Percentiles rank a stretch among this genome's conserved stretches.
Conservation (phyloP, 2,329 filamentous ascomycete genomes). For the Paecilomyces fulvus region DNA sequence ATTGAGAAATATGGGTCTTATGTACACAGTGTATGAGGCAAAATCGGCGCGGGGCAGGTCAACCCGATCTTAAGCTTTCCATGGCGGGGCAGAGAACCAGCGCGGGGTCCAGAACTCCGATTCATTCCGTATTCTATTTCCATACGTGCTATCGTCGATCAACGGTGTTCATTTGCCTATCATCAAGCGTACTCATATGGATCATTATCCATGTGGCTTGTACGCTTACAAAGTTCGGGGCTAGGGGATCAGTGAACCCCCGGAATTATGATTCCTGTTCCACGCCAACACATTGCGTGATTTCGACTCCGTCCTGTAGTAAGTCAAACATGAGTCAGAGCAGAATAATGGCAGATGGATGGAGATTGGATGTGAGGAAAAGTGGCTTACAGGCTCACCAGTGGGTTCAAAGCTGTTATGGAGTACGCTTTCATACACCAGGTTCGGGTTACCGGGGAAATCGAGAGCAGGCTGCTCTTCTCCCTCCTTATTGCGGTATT, state of each 20-base stretch:
- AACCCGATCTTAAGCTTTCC: conserved; percentile 3
- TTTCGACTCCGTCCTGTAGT: conserved; percentile 54
- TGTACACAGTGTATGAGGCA: not conserved
- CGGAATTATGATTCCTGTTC: conserved; percentile 1
- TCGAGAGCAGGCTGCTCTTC: conserved; percentile 18
- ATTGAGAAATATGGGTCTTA: not conserved
- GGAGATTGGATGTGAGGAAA: not conserved
- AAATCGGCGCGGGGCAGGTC: conserved; percentile 7
- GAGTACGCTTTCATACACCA: conserved; percentile 54
- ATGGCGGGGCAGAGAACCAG: conserved; percentile 1
- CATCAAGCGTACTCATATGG: not conserved
- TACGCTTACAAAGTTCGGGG: not conserved
- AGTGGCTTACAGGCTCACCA: conserved; percentile 2
- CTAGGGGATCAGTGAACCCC: not conserved
- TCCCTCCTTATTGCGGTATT: conserved; percentile 12
- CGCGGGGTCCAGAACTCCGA: not conserved
- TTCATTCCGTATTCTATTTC: not conserved
- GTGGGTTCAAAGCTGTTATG: conserved; percentile 4
- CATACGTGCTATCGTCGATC: not conserved
- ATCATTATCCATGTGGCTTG: not conserved
- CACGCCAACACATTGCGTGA: conserved; percentile 49
- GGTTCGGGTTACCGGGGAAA: conserved; percentile 49
- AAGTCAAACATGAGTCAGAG: not conserved
- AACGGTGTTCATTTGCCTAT: not conserved
- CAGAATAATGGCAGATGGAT: conserved; percentile 12